Evolutionary conservation across 1,284 basidiomycete genomes (phyloP).

Genomic region (Heimioporus retisporus): DNA sequence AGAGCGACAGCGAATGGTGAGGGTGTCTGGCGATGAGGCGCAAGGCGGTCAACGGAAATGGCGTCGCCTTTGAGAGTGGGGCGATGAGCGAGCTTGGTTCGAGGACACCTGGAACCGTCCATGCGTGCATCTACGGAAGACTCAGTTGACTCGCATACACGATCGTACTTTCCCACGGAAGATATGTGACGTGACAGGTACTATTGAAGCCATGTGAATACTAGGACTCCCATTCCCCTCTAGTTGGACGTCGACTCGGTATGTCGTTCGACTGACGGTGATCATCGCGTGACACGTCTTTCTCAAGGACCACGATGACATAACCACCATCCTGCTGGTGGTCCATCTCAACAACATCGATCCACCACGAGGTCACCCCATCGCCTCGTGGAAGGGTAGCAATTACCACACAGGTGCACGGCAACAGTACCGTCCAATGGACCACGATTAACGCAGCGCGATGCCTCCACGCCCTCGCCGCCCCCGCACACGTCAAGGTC

Average conservation of each 20-base stretch:
- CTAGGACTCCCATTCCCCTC: constrained; percentile 31
- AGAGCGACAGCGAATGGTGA: constrained; percentile 61
- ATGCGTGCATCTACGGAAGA: neutral
- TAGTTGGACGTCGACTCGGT: constrained; percentile 72
- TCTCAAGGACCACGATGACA: constrained; percentile 86
- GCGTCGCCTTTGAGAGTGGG: constrained; percentile 54
- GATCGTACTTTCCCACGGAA: no score
- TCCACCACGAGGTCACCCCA: constrained; percentile 62
- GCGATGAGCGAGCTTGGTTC: constrained; percentile 57
- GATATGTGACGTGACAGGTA: no score
- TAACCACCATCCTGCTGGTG: constrained; percentile 82
- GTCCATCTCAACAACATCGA: constrained; percentile 69
- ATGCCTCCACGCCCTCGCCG: constrained; percentile 75
- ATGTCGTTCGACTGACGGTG: constrained; percentile 25
- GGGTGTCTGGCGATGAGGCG: constrained; percentile 80
- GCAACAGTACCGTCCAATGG: constrained; percentile 73
- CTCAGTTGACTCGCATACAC: no score
- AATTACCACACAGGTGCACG: constrained; percentile 69
- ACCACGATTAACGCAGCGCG: constrained; percentile 80
- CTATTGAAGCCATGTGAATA: no score
- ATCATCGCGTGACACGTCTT: constrained; percentile 3
- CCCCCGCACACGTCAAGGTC: constrained; percentile 64
- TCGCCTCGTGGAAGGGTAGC: neutral
- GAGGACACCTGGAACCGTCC: constrained; percentile 60
- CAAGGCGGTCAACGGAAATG: constrained; percentile 77